Percentiles rank a stretch among this genome's conserved stretches.
These are phyloP conservation scores for Geotrichum klebahnii DNA, from an alignment of 1,139 yeast genomes.

Conservation along the genomic window DNA sequence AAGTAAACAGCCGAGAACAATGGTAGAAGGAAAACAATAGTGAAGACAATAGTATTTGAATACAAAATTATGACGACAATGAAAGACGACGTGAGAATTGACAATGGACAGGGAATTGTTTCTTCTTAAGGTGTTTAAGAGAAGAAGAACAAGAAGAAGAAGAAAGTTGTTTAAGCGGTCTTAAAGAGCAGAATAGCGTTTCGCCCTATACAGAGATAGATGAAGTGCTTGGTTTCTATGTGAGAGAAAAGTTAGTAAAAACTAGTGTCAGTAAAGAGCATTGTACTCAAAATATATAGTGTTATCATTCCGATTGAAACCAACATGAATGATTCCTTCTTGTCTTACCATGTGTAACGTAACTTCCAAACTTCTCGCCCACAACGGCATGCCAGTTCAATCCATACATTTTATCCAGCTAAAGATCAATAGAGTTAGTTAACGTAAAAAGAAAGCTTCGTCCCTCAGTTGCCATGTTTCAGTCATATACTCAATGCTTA, in stretches of 20 bases:
- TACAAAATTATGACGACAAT: not conserved
- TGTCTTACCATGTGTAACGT: slow-evolving; percentile 71
- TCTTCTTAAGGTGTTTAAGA: too few relatives aligned
- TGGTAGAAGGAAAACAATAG: not conserved
- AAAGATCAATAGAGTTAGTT: too few relatives aligned
- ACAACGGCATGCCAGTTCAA: slow-evolving; percentile 94
- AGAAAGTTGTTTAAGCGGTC: slow-evolving; percentile 46
- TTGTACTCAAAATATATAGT: too few relatives aligned
- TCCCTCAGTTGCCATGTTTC: not conserved
- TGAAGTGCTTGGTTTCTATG: slow-evolving; percentile 60
- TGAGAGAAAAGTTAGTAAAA: too few relatives aligned
- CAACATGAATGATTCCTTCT: not conserved
- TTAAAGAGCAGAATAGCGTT: slow-evolving; percentile 79
- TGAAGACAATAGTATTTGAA: not conserved
- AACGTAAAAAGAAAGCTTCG: not conserved
- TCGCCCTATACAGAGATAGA: slow-evolving; percentile 78
- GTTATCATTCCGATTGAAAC: too few relatives aligned
- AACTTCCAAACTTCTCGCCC: slow-evolving; percentile 89
- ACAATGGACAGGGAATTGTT: too few relatives aligned
- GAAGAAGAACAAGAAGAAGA: not conserved
- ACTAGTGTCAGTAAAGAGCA: not conserved
- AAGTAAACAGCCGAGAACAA: too few relatives aligned
- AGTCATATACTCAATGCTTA: too few relatives aligned
- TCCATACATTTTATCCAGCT: slow-evolving; percentile 60
- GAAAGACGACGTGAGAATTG: too few relatives aligned